phyloP scores from a whole-genome alignment of 1,284 basidiomycete species.

The Cutaneotrichosporon daszewskae region DNA sequence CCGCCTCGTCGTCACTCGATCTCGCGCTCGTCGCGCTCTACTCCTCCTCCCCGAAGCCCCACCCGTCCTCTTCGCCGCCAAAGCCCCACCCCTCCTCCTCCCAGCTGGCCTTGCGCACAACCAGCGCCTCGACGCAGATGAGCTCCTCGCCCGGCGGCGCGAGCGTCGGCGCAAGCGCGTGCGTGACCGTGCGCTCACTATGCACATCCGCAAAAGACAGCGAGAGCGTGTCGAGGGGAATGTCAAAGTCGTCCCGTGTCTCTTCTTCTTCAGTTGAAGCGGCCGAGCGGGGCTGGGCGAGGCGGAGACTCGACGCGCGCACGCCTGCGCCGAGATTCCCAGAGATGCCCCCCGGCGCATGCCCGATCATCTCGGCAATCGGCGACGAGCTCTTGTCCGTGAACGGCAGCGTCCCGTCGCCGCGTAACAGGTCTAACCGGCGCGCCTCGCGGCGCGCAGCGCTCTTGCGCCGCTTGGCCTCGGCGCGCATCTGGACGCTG shows the following conservation, averaged over 20 bases:
- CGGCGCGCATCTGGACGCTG: conserved; percentile 15
- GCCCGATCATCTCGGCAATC: conserved; percentile 14
- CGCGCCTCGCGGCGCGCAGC: conserved; percentile 29
- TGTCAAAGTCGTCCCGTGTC: too few species aligned
- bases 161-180: background rate
- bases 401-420: conserved; percentile 34
- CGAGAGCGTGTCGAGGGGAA: conserved; percentile 42
- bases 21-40: background rate
- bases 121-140: conserved; percentile 47
- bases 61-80: conserved; percentile 22
- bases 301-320: too few species aligned
- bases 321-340: too few species aligned
- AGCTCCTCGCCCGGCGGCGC: conserved; percentile 21
- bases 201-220: conserved; percentile 43
- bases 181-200: background rate
- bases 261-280: too few species aligned
- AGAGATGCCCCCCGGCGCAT: too few species aligned
- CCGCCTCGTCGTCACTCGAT: too few species aligned
- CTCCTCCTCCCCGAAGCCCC: conserved; percentile 27
- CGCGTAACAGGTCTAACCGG: conserved; percentile 38
- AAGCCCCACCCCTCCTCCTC: conserved; percentile 22
- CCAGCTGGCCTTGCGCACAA: conserved; percentile 38
- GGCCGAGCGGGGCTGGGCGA: too few species aligned
- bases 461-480: conserved; percentile 29
- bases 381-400: conserved; percentile 3